phyloP scores from a whole-genome alignment of 2,329 filamentous ascomycete species.

The Neopestalotiopsis sp. region DNA sequence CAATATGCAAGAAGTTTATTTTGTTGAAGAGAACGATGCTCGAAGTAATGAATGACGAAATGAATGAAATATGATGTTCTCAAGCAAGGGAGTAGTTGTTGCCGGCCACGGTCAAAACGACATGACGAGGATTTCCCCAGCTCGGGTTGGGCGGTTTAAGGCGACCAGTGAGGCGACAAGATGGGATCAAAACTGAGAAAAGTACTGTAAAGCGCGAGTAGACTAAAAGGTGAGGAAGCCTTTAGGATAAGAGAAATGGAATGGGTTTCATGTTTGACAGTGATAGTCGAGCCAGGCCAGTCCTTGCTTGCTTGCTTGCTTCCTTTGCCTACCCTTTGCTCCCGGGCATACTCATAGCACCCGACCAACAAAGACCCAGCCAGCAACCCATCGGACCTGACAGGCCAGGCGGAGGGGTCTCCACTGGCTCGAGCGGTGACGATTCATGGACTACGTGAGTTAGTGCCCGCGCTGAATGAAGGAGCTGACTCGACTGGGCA shows the following conservation, averaged over 20 bases:
- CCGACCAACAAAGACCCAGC: background rate
- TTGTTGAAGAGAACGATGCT: background rate
- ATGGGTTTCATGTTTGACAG: background rate
- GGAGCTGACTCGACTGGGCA: slow-evolving; percentile 9
- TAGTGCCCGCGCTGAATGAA: slow-evolving; percentile 14
- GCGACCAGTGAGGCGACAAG: background rate
- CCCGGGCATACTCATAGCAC: background rate
- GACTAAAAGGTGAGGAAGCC: background rate
- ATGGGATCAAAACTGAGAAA: background rate
- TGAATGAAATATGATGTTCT: background rate
- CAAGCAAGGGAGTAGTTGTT: slow-evolving; percentile 1
- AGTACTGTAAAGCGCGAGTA: background rate
- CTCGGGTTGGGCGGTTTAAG: background rate
- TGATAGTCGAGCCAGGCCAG: background rate
- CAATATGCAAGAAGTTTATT: background rate
- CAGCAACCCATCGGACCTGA: background rate
- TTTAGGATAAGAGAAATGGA: background rate
- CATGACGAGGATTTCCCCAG: background rate
- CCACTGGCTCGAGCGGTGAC: slow-evolving; percentile 15
- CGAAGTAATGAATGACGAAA: background rate
- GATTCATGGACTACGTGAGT: slow-evolving; percentile 10
- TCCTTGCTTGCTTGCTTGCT: background rate
- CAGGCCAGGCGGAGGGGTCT: background rate
- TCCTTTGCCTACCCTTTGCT: background rate
- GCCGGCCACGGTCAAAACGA: background rate